Evolutionary conservation across 2,329 filamentous ascomycete species (phyloP), one percentile per base, ranked within the genome.

Genomic region (Aspergillus texensis): DNA sequence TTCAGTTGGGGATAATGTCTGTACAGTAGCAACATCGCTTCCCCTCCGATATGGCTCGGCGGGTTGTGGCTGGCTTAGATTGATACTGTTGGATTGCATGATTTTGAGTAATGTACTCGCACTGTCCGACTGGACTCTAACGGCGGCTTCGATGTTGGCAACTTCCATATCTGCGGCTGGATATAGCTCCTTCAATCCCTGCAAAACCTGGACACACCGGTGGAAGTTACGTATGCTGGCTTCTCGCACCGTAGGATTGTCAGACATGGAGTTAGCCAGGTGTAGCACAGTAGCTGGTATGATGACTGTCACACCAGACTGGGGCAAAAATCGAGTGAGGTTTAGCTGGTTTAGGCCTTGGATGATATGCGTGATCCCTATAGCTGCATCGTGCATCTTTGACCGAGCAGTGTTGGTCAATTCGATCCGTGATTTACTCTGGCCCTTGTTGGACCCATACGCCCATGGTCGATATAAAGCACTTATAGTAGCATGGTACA

Each of bases 231-330:
- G 85, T 39, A 92, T 85, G 48, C 91, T 92, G 53, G 85, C 83
- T 53, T 91, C 85, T 12, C 91, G 87, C 2, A 89, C 88, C 50
- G 88, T 85, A 14, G 88, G 87, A 39, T 90, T 86, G 1, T 88
- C 88, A 30, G 91, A 91, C 78, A 93, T 94, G 82, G 95, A 92
- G 74, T 96, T 92, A 9, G 94, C 84, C 32, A 96, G 84, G 72
- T 96, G 93, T 53, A 94, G 94, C 66, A 96, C 94, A 80, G 95
- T 93, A 26, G 93, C 93, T 0, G 93, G 92, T 6, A 95, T 84
- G 16, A 96, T 88, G 34, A 94, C 91, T 0, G 93, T 96, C 19
- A 96, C 92, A 36, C 92, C 92, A 0, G 92, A 93, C 0, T 92
- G 94, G 1, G 93, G 92, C 1, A 96, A 83, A 69, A 88, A 95